These are phyloP conservation scores for Arabidopsis suecica DNA, from an alignment of 345 rosid genomes.

Conservation along the genomic window DNA sequence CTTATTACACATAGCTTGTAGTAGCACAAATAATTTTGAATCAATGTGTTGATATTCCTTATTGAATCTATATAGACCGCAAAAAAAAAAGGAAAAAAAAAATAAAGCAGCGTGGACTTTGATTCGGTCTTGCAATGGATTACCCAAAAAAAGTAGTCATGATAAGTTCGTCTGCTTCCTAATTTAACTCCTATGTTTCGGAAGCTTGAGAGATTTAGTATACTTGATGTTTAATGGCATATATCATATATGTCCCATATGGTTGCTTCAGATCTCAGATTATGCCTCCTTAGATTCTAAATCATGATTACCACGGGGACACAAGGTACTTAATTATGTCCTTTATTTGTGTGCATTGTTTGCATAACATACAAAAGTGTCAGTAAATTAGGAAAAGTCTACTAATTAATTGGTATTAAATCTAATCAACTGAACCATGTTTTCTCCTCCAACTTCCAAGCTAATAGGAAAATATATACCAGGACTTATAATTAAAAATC, in stretches of 20 bases:
- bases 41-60: not conserved
- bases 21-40: not conserved
- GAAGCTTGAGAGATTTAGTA: constrained; percentile 36
- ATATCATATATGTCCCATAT: constrained; percentile 43
- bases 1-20: not conserved
- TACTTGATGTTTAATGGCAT: constrained; percentile 36
- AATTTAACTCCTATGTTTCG: constrained; percentile 43
- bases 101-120: constrained; percentile 14
- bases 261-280: constrained; percentile 46
- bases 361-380: constrained; percentile 9
- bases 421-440: not conserved
- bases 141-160: constrained; percentile 24
- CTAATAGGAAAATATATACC: constrained; percentile 2
- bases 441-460: constrained; percentile 2
- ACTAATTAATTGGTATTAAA: constrained; percentile 1
- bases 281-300: constrained; percentile 42
- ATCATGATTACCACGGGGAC: constrained; percentile 41
- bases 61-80: not conserved
- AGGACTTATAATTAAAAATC: not conserved
- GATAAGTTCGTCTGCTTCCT: constrained; percentile 30
- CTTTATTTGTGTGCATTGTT: constrained; percentile 19
- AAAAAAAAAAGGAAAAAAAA: not conserved
- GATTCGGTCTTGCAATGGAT: not conserved
- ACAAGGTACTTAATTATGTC: constrained; percentile 32
- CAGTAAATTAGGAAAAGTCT: constrained; percentile 9